These are phyloP conservation scores for Leccinum solheimii DNA, from an alignment of 1,284 basidiomycete species.

Conservation along the genomic window DNA sequence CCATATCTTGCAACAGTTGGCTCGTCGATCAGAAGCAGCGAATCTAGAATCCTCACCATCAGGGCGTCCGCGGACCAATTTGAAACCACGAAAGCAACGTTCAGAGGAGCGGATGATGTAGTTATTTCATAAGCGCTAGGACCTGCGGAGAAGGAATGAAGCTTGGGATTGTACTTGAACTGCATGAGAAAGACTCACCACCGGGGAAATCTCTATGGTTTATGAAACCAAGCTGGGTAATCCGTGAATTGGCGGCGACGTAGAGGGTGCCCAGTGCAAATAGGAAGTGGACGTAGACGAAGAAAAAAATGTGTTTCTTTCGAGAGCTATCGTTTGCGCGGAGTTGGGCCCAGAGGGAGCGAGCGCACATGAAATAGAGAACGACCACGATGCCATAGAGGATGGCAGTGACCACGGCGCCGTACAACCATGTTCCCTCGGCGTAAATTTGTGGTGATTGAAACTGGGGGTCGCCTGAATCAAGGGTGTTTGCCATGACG, in stretches of 20 bases:
- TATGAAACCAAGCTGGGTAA: constrained; percentile 38
- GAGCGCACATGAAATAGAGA: constrained; percentile 28
- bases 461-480: constrained; percentile 15
- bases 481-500: constrained; percentile 16
- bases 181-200: constrained; percentile 21
- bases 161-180: not conserved
- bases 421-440: constrained; percentile 35
- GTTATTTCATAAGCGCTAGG: constrained; percentile 27
- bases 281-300: constrained; percentile 33
- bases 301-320: constrained; percentile 27
- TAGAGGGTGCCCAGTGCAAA: constrained; percentile 37
- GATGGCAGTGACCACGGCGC: constrained; percentile 30
- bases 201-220: constrained; percentile 39
- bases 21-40: not conserved
- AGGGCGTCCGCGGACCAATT: constrained; percentile 37
- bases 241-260: constrained; percentile 26
- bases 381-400: constrained; percentile 34
- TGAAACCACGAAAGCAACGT: constrained; percentile 30
- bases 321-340: constrained; percentile 5
- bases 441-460: constrained; percentile 22
- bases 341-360: constrained; percentile 32
- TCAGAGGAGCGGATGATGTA: constrained; percentile 27
- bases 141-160: constrained; percentile 15
- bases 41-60: constrained; percentile 27
- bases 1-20: constrained; percentile 33